Base-by-base conservation (phyloP, 2,329 filamentous ascomycete genomes). In the Aspergillus ibericus region DNA sequence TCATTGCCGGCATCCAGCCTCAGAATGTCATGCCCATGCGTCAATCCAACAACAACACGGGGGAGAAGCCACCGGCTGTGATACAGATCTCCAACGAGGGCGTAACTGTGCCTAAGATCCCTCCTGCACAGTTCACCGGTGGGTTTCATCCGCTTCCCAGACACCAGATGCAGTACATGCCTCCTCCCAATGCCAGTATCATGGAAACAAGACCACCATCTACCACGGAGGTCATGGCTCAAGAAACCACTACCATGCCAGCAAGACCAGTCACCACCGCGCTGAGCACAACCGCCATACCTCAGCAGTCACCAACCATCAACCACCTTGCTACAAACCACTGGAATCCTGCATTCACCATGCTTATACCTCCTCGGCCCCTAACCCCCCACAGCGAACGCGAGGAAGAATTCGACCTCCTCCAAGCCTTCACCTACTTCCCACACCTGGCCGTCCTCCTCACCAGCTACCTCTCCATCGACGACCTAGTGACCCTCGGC, bases 401-500 rank as follows among this genome's bases (percentile, higher is more conserved):
- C 38, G 47, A 59, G 10, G 32, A 38, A 8, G 32, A 38, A 8
- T 65, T 61, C 44, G 56, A 64, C 48, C 48, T 67, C 16, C 29
- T 63, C 3, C 27, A 42, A 9, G 20, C 56, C n/a, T 44, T 72
- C 35, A 16, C 63, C 6, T 27, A 52, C 7, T 52, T 65, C 25
- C 56, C 81, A 4, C 83, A 86, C 54, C 73, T 91, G 4, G 73
- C 82, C 46, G 76, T 87, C 48, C 76, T 82, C 50, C 67, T 90
- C 7, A 81, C 82, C 58, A 79, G 80, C 63, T 78, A 83, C 58
- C 79, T 91, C 18, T 70, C 73, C 7, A 74, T 84, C 0, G 68
- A 75, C 13, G 85, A 88, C 54, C 77, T 92, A 6, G 70, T 92
- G 59, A 81, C 77, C 46, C 79, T 92, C 34, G 91, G 89, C 77